These are phyloP conservation scores for Diplodia seriata DNA, from an alignment of 2,329 filamentous ascomycete species.

Conservation along the genomic window DNA sequence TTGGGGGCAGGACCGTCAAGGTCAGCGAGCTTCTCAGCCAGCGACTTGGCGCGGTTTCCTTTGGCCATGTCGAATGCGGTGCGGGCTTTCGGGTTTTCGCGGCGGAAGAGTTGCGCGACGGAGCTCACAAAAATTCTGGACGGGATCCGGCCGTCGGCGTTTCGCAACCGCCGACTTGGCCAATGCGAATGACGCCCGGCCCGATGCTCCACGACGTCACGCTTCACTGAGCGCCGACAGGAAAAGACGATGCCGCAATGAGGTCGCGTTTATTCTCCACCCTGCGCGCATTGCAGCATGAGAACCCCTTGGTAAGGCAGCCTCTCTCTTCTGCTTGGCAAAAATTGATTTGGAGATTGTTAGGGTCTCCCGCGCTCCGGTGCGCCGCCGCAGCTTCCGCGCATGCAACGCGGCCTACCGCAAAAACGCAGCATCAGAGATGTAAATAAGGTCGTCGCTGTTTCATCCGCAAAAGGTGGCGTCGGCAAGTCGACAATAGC, in stretches of 20 bases:
- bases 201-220: conserved; percentile 27
- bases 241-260: conserved; percentile 38
- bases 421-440: conserved; percentile 80
- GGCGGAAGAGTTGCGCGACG: background rate
- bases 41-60: conserved; percentile 44
- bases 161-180: conserved; percentile 3
- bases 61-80: conserved; percentile 49
- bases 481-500: conserved; percentile 96
- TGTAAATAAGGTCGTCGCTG: conserved; percentile 91
- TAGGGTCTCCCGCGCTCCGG: conserved; percentile 85
- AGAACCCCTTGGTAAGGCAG: conserved; percentile 78
- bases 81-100: conserved; percentile 37
- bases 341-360: conserved; percentile 30
- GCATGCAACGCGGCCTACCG: conserved; percentile 81
- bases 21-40: conserved; percentile 67
- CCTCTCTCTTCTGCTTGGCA: background rate
- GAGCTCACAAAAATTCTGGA: conserved; percentile 27
- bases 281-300: conserved; percentile 66
- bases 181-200: background rate
- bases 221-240: background rate
- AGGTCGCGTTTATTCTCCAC: conserved; percentile 63
- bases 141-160: conserved; percentile 7
- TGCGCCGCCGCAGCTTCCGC: conserved; percentile 69
- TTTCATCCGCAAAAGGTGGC: conserved; percentile 97
- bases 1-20: conserved; percentile 60